Conservation (phyloP, 306 rosid species). For the Sicyos baderoa region DNA sequence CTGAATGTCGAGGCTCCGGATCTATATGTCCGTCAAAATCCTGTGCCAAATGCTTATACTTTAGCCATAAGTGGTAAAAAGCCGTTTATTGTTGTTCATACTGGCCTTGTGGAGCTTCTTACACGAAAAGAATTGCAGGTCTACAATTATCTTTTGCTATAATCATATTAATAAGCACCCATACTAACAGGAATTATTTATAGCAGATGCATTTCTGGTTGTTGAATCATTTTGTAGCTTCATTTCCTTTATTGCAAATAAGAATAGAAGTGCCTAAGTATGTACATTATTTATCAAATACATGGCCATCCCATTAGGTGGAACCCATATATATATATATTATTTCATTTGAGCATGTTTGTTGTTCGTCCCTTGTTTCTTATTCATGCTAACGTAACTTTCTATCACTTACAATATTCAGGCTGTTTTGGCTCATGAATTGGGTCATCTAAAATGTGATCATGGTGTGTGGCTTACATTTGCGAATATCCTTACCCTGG, state of each 20-base stretch:
- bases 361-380: not conserved
- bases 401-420: conserved; percentile 25
- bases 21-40: conserved; percentile 91
- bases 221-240: not conserved
- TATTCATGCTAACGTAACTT: conserved; percentile 24
- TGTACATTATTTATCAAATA: not conserved
- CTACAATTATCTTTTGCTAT: conserved; percentile 11
- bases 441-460: conserved; percentile 95
- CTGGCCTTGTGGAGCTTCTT: conserved; percentile 95
- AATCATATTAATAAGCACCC: conserved; percentile 12
- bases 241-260: not conserved
- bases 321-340: not conserved
- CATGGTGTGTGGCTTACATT: conserved; percentile 98
- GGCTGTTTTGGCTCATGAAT: conserved; percentile 99
- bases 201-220: not conserved
- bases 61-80: conserved; percentile 85
- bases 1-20: conserved; percentile 74
- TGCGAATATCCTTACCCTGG: conserved; percentile 89
- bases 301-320: not conserved
- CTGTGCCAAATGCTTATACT: conserved; percentile 95
- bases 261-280: not conserved
- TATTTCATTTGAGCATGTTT: not conserved
- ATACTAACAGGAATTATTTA: not conserved
- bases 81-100: conserved; percentile 86
- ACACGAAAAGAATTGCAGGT: conserved; percentile 87